Base-by-base conservation (phyloP, 2,329 filamentous ascomycete species). In the Alternaria atra region DNA sequence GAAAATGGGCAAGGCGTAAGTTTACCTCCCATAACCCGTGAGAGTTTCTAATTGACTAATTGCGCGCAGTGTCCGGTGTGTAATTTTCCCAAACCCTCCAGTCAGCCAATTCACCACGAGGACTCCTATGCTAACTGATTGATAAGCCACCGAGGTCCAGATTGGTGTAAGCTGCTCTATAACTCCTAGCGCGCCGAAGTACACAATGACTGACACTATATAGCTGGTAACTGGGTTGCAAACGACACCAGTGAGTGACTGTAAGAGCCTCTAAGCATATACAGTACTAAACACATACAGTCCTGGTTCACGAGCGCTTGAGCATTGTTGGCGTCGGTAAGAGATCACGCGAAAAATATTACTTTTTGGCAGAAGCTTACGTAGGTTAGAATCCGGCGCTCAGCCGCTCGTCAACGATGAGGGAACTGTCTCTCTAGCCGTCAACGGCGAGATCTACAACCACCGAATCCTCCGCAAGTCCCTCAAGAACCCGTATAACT, bases 401-500 rank as follows among this genome's bases (percentile, higher is more conserved):
- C 95, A 99, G 83, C 95, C 95, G 67, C 86, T 99, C 69, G 91
- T 94, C 85, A 98, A 93, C 84, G 89, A 93, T 70, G 94, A 98
- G 79, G 90, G 89, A 68, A 90, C 86, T 73, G 90, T 99, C 74
- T 90, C 94, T 67, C 89, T 99, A 63, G 94, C 95, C 68, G 95
- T 98, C 88, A 99, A 99, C 82, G 95, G 95, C 82, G 95, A 99
- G 81, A 99, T 99, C 80, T 99, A 99, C 87, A 99, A 99, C 89
- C 95, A 99, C 84, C 91, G 94, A 78, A 88, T 97, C 75, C 86
- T 99, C 76, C 91, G 95, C 78, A 98, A 97, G 84, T 85, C 85
- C 73, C 84, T 97, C 73, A 92, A 92, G 82, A 88, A 85, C 62
- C 87, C 89, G 37, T 97, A 97, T 82, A 90, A 94, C 81, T 99